These are phyloP conservation scores for Cryptococcus hybrid DNA, from an alignment of 1,284 basidiomycete species.

Conservation along the genomic window DNA sequence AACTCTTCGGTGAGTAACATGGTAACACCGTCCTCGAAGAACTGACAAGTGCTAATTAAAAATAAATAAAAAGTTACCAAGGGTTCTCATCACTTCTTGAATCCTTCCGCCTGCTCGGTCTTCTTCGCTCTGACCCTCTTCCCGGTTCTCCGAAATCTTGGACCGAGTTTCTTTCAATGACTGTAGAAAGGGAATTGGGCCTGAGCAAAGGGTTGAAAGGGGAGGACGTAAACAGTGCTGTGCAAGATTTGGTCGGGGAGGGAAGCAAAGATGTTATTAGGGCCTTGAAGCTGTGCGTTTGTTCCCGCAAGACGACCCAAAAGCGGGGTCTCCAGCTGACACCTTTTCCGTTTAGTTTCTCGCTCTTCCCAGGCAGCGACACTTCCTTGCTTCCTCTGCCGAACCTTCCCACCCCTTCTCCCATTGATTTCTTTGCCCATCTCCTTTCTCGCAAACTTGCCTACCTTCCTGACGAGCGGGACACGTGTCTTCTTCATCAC, in stretches of 20 bases:
- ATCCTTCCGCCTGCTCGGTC: conserved; percentile 69
- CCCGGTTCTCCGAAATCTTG: conserved; percentile 14
- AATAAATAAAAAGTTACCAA: conserved; percentile 62
- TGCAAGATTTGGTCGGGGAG: conserved; percentile 50
- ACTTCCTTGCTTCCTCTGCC: conserved; percentile 5
- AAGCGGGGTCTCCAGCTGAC: background rate
- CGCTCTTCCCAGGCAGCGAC: conserved; percentile 50
- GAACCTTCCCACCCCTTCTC: conserved; percentile 56
- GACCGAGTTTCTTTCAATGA: conserved; percentile 23
- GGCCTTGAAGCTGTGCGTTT: conserved; percentile 60
- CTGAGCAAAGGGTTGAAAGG: conserved; percentile 3
- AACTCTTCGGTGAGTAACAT: conserved; percentile 64
- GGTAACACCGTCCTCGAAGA: background rate
- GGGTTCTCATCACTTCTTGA: conserved; percentile 78
- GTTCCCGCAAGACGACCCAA: background rate
- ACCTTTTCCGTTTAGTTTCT: conserved; percentile 25
- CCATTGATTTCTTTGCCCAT: conserved; percentile 75
- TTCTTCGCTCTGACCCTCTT: conserved; percentile 58
- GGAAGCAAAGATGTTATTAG: conserved; percentile 51
- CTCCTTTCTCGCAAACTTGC: conserved; percentile 72
- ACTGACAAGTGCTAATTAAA: background rate
- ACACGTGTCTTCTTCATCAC: conserved; percentile 85
- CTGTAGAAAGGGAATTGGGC: conserved; percentile 27
- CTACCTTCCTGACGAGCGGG: conserved; percentile 71
- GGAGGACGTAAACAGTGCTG: conserved; percentile 27